phyloP scores from a whole-genome alignment of 2,329 filamentous ascomycete genomes.

The Arthrocladium fulminans region DNA sequence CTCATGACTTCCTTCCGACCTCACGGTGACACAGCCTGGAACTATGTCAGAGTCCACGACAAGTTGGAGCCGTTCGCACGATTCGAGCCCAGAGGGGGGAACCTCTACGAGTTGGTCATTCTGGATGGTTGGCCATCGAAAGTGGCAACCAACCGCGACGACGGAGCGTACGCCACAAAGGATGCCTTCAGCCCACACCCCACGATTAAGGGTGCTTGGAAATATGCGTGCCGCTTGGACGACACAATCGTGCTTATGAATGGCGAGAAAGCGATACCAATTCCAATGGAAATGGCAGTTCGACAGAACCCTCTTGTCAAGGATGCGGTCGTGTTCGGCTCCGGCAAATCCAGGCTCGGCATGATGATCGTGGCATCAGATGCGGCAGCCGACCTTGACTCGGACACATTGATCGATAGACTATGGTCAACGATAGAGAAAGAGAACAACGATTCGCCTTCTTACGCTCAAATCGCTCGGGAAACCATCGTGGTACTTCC shows the following conservation, averaged over 20 bases:
- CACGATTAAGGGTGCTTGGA: conserved; percentile 29
- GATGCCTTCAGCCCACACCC: conserved; percentile 10
- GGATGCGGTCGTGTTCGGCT: conserved; percentile 19
- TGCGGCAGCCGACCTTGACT: conserved; percentile 10
- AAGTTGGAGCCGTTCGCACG: conserved; percentile 35
- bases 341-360: conserved; percentile 22
- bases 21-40: conserved; percentile 49
- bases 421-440: conserved; percentile 27
- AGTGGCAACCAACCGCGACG: conserved; percentile 35
- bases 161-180: conserved; percentile 40
- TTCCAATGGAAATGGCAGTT: conserved; percentile 46
- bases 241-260: conserved; percentile 42
- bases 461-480: conserved; percentile 25
- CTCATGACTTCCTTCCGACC: conserved; percentile 53
- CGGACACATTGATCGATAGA: conserved; percentile 20
- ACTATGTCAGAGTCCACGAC: conserved; percentile 45
- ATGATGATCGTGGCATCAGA: conserved; percentile 20
- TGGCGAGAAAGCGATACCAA: conserved; percentile 43
- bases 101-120: conserved; percentile 31
- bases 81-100: conserved; percentile 30
- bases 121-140: conserved; percentile 33
- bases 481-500: conserved; percentile 21
- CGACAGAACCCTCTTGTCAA: conserved; percentile 3
- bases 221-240: conserved; percentile 38
- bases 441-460: conserved; percentile 25